Percentiles rank a stretch among this genome's conserved stretches.
Conservation (phyloP, 345 rosid species). For the Arabis alpina region DNA sequence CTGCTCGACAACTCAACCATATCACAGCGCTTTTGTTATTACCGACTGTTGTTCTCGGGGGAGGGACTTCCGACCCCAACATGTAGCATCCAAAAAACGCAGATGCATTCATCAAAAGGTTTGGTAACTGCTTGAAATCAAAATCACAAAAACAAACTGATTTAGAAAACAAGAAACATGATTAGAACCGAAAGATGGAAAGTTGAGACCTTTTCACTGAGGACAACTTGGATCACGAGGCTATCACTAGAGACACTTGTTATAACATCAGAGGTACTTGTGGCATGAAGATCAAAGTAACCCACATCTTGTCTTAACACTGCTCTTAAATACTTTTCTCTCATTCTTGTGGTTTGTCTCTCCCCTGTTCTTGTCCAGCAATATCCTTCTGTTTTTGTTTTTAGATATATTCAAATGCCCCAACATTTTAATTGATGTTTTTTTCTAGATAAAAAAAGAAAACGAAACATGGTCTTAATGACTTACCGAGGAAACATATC, state of each 20-base stretch:
- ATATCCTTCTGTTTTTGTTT: conserved; percentile 58
- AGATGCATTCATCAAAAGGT: conserved; percentile 74
- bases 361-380: conserved; percentile 96
- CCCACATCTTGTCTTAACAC: conserved; percentile 85
- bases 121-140: conserved; percentile 64
- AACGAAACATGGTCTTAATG: not conserved
- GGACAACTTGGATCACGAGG: conserved; percentile 77
- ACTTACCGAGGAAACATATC: conserved; percentile 76
- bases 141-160: no score
- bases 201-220: conserved; percentile 71
- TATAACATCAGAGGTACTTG: conserved; percentile 76
- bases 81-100: conserved; percentile 84
- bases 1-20: no score
- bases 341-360: conserved; percentile 83
- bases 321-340: conserved; percentile 74
- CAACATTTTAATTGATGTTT: no score
- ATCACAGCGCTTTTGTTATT: no score
- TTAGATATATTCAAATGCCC: not conserved
- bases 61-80: no score
- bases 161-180: conserved; percentile 40
- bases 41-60: no score
- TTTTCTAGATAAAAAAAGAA: not conserved
- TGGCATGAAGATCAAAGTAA: conserved; percentile 79
- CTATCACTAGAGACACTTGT: conserved; percentile 80
- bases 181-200: not conserved